Percentiles rank a stretch among this genome's conserved stretches.
phyloP scores from a whole-genome alignment of 1,139 yeast species.

The Sugiyamaella grinbergsii region DNA sequence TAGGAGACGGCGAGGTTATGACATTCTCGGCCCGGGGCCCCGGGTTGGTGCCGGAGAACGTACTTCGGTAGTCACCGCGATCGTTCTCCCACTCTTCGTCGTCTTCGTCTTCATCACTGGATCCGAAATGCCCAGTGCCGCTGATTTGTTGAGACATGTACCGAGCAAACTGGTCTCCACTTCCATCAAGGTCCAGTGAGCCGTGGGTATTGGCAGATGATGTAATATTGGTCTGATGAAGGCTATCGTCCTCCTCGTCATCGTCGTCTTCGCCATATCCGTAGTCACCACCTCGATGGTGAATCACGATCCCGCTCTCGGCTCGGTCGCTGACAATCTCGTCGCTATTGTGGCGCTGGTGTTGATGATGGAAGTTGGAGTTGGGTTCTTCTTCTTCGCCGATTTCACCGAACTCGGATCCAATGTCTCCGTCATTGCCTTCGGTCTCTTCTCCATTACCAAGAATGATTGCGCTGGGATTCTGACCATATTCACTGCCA shows the following conservation, averaged over 20 bases:
- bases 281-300: conserved; percentile 19
- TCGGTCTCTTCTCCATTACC: conserved; percentile 46
- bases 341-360: conserved; percentile 27
- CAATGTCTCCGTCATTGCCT: conserved; percentile 38
- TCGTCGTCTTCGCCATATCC: conserved; percentile 24
- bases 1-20: neutral
- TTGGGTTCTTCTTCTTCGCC: conserved; percentile 56
- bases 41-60: neutral
- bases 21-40: neutral
- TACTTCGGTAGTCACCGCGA: conserved; percentile 19
- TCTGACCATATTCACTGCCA: conserved; percentile 49
- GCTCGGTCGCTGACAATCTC: conserved; percentile 29
- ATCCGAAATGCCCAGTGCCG: conserved; percentile 38
- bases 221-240: conserved; percentile 1
- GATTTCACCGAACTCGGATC: conserved; percentile 53
- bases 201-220: neutral
- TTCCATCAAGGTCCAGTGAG: conserved; percentile 18
- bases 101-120: conserved; percentile 54
- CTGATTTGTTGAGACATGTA: conserved; percentile 80
- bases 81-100: conserved; percentile 40
- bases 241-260: conserved; percentile 22
- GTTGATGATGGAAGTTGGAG: conserved; percentile 49
- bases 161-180: conserved; percentile 59
- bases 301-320: conserved; percentile 11
- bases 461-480: conserved; percentile 43